Conservation (phyloP, 345 rosid species). For the Moricandia moricandioides region DNA sequence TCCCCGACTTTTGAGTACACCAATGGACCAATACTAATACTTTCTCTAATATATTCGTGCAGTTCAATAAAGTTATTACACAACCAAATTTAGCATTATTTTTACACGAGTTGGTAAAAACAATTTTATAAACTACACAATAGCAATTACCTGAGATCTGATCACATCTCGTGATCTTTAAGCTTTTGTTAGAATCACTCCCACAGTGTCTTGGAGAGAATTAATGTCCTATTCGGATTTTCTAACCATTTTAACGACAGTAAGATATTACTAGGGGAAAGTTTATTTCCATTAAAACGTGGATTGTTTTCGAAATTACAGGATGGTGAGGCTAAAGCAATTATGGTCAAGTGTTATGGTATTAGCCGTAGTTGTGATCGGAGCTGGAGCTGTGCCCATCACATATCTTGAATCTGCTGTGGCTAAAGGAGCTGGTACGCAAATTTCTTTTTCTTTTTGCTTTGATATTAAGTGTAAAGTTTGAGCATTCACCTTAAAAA, state of each 20-base stretch:
- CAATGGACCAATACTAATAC: constrained; percentile 8
- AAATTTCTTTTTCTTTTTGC: background rate
- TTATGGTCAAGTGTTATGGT: constrained; percentile 26
- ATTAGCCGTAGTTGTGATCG: constrained; percentile 27
- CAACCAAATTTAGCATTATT: background rate
- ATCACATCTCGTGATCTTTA: background rate
- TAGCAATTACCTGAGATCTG: background rate
- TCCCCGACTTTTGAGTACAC: background rate
- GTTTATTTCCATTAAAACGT: background rate
- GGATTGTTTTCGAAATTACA: background rate
- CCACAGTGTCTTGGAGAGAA: background rate
- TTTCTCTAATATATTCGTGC: background rate
- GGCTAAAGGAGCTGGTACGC: constrained; percentile 81
- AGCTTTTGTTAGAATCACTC: background rate
- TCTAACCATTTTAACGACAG: background rate
- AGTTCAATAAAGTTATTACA: background rate
- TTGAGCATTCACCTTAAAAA: background rate
- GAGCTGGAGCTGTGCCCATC: constrained; percentile 48
- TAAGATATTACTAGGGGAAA: background rate
- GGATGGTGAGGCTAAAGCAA: constrained; percentile 28
- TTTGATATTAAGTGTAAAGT: background rate
- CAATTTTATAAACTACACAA: background rate
- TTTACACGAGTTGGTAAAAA: background rate
- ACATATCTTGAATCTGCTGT: constrained; percentile 67
- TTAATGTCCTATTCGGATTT: background rate